Percentiles rank a stretch among this genome's conserved stretches.
Evolutionary conservation across 306 rosid genomes (phyloP).

Genomic region (Inga oerstediana): DNA sequence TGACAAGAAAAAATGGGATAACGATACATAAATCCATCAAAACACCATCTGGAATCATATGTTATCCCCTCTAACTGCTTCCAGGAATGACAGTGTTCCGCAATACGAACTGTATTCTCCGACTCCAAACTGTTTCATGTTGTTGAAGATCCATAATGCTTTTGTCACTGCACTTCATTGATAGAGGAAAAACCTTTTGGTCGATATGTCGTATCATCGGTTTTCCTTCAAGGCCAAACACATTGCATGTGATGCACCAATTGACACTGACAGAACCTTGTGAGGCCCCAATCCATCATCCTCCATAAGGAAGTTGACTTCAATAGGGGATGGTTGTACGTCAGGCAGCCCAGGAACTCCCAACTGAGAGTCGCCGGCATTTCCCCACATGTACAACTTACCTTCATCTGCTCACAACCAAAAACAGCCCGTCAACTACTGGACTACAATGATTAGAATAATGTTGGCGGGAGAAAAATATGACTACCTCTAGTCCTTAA

Average conservation of each 20-base stretch:
- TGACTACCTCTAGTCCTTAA: too few species aligned
- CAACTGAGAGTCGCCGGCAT: constrained; percentile 75
- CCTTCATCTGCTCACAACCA: constrained; percentile 63
- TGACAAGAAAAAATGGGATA: neutral
- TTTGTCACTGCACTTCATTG: neutral
- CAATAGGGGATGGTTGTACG: constrained; percentile 63
- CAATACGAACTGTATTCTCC: neutral
- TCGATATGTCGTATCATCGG: constrained; percentile 10
- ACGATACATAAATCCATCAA: constrained; percentile 28
- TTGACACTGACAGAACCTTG: constrained; percentile 70
- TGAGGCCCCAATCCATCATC: constrained; percentile 79
- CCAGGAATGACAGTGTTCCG: constrained; percentile 7
- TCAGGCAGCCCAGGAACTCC: constrained; percentile 94
- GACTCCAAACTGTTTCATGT: constrained; percentile 19
- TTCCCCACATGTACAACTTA: constrained; percentile 89
- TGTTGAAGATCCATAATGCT: constrained; percentile 22
- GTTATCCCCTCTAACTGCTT: neutral
- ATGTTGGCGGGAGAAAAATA: neutral
- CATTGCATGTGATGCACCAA: constrained; percentile 86
- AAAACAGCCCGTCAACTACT: constrained; percentile 18
- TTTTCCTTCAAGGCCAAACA: constrained; percentile 68
- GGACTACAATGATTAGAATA: constrained; percentile 12
- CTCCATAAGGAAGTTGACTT: constrained; percentile 78
- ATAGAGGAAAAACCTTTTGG: constrained; percentile 20
- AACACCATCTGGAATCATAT: constrained; percentile 22